These are phyloP conservation scores for Leishmania amazonensis DNA, from an alignment of 208 protist species.

Conservation along the genomic window DNA sequence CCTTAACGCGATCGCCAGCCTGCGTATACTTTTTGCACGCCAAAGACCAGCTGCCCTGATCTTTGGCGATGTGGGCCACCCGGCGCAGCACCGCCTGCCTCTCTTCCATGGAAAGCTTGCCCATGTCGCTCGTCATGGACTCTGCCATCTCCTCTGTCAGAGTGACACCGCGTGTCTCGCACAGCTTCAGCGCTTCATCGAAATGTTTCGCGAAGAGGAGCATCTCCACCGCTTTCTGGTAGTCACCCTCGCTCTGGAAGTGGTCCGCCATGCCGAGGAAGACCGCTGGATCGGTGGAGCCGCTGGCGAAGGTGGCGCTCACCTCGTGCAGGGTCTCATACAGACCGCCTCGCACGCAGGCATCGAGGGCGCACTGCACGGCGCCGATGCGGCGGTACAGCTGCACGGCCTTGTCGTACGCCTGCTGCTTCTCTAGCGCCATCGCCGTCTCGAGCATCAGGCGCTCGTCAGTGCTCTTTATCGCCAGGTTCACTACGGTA, in stretches of 20 bases:
- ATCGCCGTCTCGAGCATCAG: constrained; percentile 91
- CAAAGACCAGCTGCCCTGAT: constrained; percentile 91
- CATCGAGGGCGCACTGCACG: constrained; percentile 88
- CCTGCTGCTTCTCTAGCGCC: constrained; percentile 86
- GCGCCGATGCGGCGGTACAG: constrained; percentile 95
- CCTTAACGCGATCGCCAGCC: constrained; percentile 95
- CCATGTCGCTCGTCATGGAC: constrained; percentile 76
- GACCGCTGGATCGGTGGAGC: constrained; percentile 80
- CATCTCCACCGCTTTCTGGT: constrained; percentile 94
- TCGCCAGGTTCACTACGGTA: constrained; percentile 77
- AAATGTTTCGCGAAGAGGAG: constrained; percentile 90
- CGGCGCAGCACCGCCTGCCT: constrained; percentile 55
- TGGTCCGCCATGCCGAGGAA: constrained; percentile 92
- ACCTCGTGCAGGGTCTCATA: constrained; percentile 94
- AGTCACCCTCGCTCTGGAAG: constrained; percentile 86
- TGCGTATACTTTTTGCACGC: constrained; percentile 95
- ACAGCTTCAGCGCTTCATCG: constrained; percentile 86
- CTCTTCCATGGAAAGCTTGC: constrained; percentile 56
- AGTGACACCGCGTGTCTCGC: constrained; percentile 74
- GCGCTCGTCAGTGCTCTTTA: constrained; percentile 69
- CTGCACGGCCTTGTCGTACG: constrained; percentile 92
- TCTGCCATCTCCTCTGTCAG: constrained; percentile 94
- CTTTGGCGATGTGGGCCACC: constrained; percentile 86
- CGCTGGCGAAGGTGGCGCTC: constrained; percentile 84
- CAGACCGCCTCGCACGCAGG: constrained; percentile 91